A percentile compares a stretch with the other conserved stretches of the same genome.
phyloP scores from a whole-genome alignment of 164 flowering plant genomes.

The Hamamelis virginiana region DNA sequence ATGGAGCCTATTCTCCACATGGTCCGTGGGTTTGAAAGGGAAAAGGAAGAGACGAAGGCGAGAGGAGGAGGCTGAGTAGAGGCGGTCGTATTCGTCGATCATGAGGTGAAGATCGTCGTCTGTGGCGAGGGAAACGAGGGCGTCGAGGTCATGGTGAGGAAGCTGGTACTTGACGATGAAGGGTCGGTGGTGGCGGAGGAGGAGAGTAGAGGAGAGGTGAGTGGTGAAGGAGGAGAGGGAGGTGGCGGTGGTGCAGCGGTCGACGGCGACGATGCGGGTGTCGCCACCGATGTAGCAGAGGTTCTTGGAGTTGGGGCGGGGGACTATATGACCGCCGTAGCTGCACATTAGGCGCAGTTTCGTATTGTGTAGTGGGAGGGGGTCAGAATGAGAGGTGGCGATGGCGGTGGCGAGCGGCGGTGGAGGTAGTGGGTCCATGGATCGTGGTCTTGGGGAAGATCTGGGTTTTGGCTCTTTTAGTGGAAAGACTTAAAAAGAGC shows the following conservation, averaged over 20 bases:
- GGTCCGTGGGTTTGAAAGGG: slow-evolving; percentile 7
- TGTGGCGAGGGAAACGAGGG: slow-evolving; percentile 38
- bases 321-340: slow-evolving; percentile 42
- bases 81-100: slow-evolving; percentile 39
- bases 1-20: not conserved
- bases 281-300: slow-evolving; percentile 50
- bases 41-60: slow-evolving; percentile 45
- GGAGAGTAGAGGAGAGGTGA: slow-evolving; percentile 28
- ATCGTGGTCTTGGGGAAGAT: not conserved
- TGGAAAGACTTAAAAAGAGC: too few species aligned
- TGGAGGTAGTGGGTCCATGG: not conserved
- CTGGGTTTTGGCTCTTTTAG: not conserved
- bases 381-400: slow-evolving; percentile 9
- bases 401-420: not conserved
- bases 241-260: slow-evolving; percentile 16
- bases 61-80: slow-evolving; percentile 13
- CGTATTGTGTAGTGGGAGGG: too few species aligned
- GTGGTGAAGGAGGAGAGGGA: slow-evolving; percentile 26
- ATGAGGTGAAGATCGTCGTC: slow-evolving; percentile 40
- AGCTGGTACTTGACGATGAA: slow-evolving; percentile 47
- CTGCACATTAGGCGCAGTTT: slow-evolving; percentile 55
- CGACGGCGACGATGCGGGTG: slow-evolving; percentile 40
- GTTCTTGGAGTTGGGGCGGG: slow-evolving; percentile 36
- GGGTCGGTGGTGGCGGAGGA: slow-evolving; percentile 9
- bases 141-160: slow-evolving; percentile 43